These are phyloP conservation scores for Geotrichum aggregatum DNA, from an alignment of 1,139 yeast species.

Conservation along the genomic window DNA sequence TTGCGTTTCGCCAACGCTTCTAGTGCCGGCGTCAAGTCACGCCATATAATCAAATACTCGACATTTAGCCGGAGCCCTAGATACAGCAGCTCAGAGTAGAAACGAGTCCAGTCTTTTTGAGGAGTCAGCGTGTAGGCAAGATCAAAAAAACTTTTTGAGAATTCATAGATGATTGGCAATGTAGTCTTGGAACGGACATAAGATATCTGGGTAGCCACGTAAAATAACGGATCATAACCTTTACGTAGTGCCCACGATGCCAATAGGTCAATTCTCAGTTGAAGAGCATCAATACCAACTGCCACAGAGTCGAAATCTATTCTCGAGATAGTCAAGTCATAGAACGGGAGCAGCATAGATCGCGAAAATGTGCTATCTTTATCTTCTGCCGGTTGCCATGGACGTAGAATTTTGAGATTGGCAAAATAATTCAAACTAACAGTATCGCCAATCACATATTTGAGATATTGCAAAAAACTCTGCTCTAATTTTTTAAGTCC, in stretches of 20 bases:
- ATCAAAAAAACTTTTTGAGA: slow-evolving; percentile 21
- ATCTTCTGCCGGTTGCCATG: slow-evolving; percentile 11
- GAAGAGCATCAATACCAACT: slow-evolving; percentile 27
- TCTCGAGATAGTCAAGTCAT: slow-evolving; percentile 15
- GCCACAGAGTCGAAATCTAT: slow-evolving; percentile 23
- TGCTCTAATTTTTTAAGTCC: slow-evolving; percentile 24
- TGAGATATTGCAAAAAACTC: slow-evolving; percentile 24
- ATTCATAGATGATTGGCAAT: slow-evolving; percentile 24
- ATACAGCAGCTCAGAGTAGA: slow-evolving; percentile 20
- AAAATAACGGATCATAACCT: slow-evolving; percentile 17
- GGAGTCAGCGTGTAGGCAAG: slow-evolving; percentile 4
- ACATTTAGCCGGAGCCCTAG: slow-evolving; percentile 23
- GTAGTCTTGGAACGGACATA: slow-evolving; percentile 20
- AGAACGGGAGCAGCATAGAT: slow-evolving; percentile 25
- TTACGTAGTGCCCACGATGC: slow-evolving; percentile 21
- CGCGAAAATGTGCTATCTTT: slow-evolving; percentile 22
- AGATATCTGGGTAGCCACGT: slow-evolving; percentile 23
- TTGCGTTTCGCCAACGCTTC: slow-evolving; percentile 15
- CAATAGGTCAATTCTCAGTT: slow-evolving; percentile 23
- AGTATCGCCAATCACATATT: slow-evolving; percentile 20
- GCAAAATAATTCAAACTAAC: not conserved
- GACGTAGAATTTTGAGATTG: not conserved
- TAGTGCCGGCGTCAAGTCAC: not conserved
- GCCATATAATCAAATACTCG: slow-evolving; percentile 22
- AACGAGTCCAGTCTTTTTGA: slow-evolving; percentile 9